A percentile compares a stretch with the other conserved stretches of the same genome.
phyloP scores from a whole-genome alignment of 2,329 filamentous ascomycete genomes.

The Colletotrichum incanum region DNA sequence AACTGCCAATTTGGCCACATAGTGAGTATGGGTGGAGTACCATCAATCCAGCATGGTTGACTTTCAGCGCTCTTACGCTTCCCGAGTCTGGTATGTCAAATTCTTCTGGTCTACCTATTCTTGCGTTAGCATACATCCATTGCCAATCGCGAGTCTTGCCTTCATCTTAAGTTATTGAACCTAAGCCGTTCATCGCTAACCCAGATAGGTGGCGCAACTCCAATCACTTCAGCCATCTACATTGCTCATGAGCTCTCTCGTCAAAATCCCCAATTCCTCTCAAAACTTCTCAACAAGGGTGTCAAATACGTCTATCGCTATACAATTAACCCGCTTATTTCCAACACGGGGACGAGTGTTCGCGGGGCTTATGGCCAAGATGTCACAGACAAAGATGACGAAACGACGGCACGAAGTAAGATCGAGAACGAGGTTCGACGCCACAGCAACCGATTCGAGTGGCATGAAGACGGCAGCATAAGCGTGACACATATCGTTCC shows the following conservation, averaged over 20 bases:
- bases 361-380: constrained; percentile 52
- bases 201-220: constrained; percentile 53
- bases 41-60: constrained; percentile 55
- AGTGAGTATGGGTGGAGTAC: constrained; percentile 56
- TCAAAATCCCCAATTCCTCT: constrained; percentile 49
- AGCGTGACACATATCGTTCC: constrained; percentile 53
- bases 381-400: constrained; percentile 47
- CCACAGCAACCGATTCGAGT: constrained; percentile 53
- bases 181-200: not conserved
- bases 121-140: not conserved
- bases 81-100: constrained; percentile 50
- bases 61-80: constrained; percentile 48
- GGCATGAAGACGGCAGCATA: constrained; percentile 54
- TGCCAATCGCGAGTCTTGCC: not conserved
- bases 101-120: not conserved
- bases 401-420: constrained; percentile 46
- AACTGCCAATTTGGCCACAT: constrained; percentile 58
- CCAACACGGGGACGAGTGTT: constrained; percentile 53
- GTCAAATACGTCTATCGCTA: constrained; percentile 53
- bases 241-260: constrained; percentile 48
- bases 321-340: constrained; percentile 46
- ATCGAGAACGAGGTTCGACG: constrained; percentile 52
- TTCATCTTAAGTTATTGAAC: not conserved
- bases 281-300: constrained; percentile 48
- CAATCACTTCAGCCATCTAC: constrained; percentile 51